Conservation (phyloP, 108 stramenopile species). For the Bacterosira constricta region DNA sequence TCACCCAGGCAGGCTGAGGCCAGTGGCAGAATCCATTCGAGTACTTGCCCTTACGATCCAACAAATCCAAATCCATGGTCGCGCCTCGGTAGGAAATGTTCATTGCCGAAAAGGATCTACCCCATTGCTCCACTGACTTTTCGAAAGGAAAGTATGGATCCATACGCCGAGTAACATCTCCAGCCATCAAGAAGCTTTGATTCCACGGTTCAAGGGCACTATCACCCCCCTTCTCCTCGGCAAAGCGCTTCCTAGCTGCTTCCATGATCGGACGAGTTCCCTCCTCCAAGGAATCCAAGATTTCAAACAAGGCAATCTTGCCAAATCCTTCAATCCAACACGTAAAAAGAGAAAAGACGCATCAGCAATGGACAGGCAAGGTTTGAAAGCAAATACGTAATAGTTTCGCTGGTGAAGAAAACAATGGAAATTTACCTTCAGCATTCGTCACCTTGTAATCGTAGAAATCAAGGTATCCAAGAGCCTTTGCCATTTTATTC, state of each 20-base stretch:
- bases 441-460: slow-evolving; percentile 77
- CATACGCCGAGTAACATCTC: slow-evolving; percentile 68
- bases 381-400: too few relatives aligned
- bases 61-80: slow-evolving; percentile 70
- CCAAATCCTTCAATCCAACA: too few relatives aligned
- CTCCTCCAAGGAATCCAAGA: slow-evolving; percentile 64
- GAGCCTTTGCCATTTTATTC: slow-evolving; percentile 57
- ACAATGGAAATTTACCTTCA: too few relatives aligned
- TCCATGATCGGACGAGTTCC: slow-evolving; percentile 67
- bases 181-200: slow-evolving; percentile 58
- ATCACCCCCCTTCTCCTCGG: slow-evolving; percentile 49
- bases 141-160: slow-evolving; percentile 81
- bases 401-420: too few relatives aligned
- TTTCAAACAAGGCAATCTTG: slow-evolving; percentile 67
- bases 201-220: slow-evolving; percentile 71
- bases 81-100: slow-evolving; percentile 64
- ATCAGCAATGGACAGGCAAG: too few relatives aligned
- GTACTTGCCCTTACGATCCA: slow-evolving; percentile 71
- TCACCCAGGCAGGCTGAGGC: slow-evolving; percentile 67
- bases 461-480: slow-evolving; percentile 69
- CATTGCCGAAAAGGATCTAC: slow-evolving; percentile 65
- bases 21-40: slow-evolving; percentile 82
- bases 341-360: too few relatives aligned
- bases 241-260: slow-evolving; percentile 51
- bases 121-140: slow-evolving; percentile 59